Conservation (phyloP, 2,329 filamentous ascomycete species). For the Alternaria sp. region DNA sequence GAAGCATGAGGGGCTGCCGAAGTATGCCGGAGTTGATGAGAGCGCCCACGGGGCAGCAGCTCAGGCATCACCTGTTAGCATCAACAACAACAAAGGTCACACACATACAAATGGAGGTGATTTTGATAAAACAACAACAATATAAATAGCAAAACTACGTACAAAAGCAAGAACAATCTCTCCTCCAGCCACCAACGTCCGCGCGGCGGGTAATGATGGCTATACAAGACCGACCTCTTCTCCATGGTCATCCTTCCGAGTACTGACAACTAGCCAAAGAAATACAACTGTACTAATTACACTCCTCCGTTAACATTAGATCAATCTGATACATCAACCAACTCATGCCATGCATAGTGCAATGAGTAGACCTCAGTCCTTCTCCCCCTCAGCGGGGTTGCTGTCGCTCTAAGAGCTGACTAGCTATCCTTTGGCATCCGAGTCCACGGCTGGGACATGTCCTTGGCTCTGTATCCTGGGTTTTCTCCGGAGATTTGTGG, state of each 20-base stretch:
- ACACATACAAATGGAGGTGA: neutral
- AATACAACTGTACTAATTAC: constrained; percentile 13
- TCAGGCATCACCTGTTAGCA: neutral
- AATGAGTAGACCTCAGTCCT: constrained; percentile 32
- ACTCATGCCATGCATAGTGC: constrained; percentile 36
- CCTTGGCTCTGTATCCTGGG: constrained; percentile 24
- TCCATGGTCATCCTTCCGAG: constrained; percentile 4
- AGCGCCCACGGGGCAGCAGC: neutral
- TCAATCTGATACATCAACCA: constrained; percentile 31
- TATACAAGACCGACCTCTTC: constrained; percentile 14
- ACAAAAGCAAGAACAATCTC: neutral
- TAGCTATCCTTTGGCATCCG: constrained; percentile 22
- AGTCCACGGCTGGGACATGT: constrained; percentile 35
- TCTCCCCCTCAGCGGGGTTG: constrained; percentile 21
- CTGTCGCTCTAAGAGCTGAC: constrained; percentile 27
- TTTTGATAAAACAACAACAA: neutral
- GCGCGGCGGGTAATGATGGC: constrained; percentile 9
- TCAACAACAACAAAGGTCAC: neutral
- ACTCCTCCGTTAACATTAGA: constrained; percentile 21
- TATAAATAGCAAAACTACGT: constrained; percentile 1
- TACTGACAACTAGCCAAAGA: constrained; percentile 7
- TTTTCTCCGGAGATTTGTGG: constrained; percentile 17
- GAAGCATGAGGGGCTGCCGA: neutral
- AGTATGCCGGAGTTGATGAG: neutral
- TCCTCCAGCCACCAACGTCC: constrained; percentile 3